Evolutionary conservation across 2,329 filamentous ascomycete genomes (phyloP).

Genomic region (Emergomyces orientalis): DNA sequence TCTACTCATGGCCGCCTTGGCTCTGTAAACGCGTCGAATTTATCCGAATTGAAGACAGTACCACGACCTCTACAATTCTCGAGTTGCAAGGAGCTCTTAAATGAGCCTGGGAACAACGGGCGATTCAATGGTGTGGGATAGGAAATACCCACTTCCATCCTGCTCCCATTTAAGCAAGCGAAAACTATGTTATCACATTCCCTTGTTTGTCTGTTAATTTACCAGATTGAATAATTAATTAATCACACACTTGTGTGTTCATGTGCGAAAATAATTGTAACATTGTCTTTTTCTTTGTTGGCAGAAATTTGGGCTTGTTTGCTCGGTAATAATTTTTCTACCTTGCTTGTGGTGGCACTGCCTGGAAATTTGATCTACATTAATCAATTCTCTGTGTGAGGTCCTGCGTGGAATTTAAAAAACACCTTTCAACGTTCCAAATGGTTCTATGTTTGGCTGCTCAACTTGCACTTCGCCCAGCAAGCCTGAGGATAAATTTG

Average conservation of each 20-base stretch:
- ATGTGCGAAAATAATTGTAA: not conserved
- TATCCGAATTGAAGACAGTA: not conserved
- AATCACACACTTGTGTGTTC: not conserved
- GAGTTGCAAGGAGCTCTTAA: not conserved
- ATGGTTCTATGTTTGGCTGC: not conserved
- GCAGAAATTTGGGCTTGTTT: not conserved
- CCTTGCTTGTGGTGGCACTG: not conserved
- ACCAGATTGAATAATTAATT: constrained; percentile 3
- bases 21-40: constrained; percentile 23
- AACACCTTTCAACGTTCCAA: not conserved
- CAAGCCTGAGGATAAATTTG: not conserved
- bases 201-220: constrained; percentile 1
- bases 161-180: not conserved
- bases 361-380: not conserved
- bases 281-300: not conserved
- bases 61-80: not conserved
- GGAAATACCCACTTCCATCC: not conserved
- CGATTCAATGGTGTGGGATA: not conserved
- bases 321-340: not conserved
- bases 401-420: not conserved
- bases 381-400: not conserved
- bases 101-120: not conserved
- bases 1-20: constrained; percentile 29
- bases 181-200: not conserved
- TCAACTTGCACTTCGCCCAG: not conserved